Base-by-base conservation (phyloP, 257 asterid species). In the Jacaranda copaia region DNA sequence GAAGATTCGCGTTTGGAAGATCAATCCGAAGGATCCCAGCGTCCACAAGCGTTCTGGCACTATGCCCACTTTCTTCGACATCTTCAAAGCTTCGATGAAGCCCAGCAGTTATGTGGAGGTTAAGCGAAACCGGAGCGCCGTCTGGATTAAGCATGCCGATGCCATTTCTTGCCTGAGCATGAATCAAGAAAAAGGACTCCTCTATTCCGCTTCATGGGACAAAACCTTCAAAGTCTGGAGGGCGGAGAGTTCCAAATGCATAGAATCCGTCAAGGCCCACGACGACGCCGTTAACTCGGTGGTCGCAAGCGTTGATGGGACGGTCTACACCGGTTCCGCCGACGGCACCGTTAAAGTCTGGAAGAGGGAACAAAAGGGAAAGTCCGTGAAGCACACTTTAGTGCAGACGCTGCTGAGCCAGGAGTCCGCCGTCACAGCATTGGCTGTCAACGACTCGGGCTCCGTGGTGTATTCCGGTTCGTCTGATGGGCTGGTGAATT, bases 141-240 rank as follows among this genome's bases (percentile, higher is more conserved):
- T 92, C 0, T 92, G 97, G 97, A 90, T 92, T 76, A 92, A 87
- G 68, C 97, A 92, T 74, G 76, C 89, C 9, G 97, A 92, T 46
- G 97, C 97, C 2, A 90, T 92, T 59, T 90, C 97, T 6, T 90
- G 92, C 70, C 81, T 92, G 55, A 90, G 96, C 86, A 89, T 92
- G 95, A 81, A 82, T 56, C 81, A 82, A 18, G 89, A 87, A 10
- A 77, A 73, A 8, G 95, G 90, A 20, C 80, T 90, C 14, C 82
- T 92, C 0, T 92, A 92, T 52, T 92, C 97, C 0, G 93, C 93
- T 2, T 92, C 97, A 0, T 92, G 97, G 96, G 97, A 92, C 81
- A 77, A 89, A 68, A 90, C 96, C 0, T 88, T 92, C 78, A 92
- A 92, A 74, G 96, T 92, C 11, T 92, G 97, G 97, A 74, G 85